Conservation (phyloP, 768 basidiomycete species). For the Pulveroboletus ravenelii region DNA sequence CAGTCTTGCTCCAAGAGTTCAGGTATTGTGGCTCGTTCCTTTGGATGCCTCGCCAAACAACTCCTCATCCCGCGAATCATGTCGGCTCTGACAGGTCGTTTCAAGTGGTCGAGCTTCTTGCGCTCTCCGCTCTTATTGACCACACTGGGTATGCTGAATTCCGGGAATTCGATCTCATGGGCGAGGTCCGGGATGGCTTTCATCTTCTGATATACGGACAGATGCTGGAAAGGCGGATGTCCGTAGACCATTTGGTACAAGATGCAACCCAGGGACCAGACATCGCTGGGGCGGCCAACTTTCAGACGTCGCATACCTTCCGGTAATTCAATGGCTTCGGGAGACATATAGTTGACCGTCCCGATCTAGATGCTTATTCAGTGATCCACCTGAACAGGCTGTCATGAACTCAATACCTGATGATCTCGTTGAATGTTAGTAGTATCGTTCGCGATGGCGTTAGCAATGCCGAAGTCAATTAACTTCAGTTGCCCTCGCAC, state of each 20-base stretch:
- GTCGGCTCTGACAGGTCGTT: conserved; percentile 61
- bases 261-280: conserved; percentile 98
- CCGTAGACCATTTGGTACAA: conserved; percentile 99
- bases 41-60: conserved; percentile 75
- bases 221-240: conserved; percentile 83
- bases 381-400: neutral
- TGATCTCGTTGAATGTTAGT: conserved; percentile 97
- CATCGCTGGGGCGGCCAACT: conserved; percentile 92
- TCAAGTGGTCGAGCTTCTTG: conserved; percentile 63
- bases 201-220: conserved; percentile 86
- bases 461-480: conserved; percentile 99
- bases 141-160: conserved; percentile 48
- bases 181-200: conserved; percentile 81
- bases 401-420: conserved; percentile 49
- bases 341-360: conserved; percentile 98
- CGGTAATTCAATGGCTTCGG: conserved; percentile 88
- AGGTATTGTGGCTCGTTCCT: conserved; percentile 83
- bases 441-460: conserved; percentile 97
- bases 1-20: conserved; percentile 80
- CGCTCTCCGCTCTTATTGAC: conserved; percentile 32
- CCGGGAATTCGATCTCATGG: conserved; percentile 79
- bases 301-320: conserved; percentile 87
- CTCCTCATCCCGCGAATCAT: conserved; percentile 81
- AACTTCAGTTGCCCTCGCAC: conserved; percentile 93
- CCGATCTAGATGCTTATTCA: conserved; percentile 59